Percentiles rank a stretch among this genome's conserved stretches.
Conservation (phyloP, 2,329 filamentous ascomycete species). For the Emmonsiellopsis sp. region DNA sequence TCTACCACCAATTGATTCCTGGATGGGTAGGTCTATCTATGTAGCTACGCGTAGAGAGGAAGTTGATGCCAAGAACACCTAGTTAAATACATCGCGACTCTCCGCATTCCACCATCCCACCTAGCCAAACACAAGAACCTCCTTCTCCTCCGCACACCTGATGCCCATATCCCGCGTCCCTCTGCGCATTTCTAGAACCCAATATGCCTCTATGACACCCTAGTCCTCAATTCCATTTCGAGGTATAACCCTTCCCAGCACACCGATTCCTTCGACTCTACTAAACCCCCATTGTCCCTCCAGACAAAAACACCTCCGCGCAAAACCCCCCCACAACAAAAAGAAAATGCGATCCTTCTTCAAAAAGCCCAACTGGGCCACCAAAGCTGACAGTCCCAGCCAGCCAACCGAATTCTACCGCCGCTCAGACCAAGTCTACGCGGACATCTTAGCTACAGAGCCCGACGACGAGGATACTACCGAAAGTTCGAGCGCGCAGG, state of each 20-base stretch:
- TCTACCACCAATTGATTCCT: too few relatives aligned
- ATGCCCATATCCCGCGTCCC: too few relatives aligned
- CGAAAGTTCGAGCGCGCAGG: conserved; percentile 9
- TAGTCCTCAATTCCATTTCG: background rate
- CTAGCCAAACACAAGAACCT: too few relatives aligned
- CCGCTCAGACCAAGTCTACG: conserved; percentile 39
- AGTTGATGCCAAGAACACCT: too few relatives aligned
- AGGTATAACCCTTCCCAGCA: background rate
- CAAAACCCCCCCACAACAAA: background rate
- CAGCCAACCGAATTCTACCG: conserved; percentile 39
- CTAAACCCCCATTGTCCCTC: background rate
- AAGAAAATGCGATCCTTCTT: conserved; percentile 39
- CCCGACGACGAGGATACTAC: conserved; percentile 12
- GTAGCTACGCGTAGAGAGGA: too few relatives aligned
- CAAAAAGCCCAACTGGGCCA: conserved; percentile 45
- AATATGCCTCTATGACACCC: background rate
- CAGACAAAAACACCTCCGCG: background rate
- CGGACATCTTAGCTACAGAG: conserved; percentile 36
- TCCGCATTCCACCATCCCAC: too few relatives aligned
- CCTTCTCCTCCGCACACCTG: too few relatives aligned
- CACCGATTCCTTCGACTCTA: background rate
- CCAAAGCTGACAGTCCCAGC: conserved; percentile 24
- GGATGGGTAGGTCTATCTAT: too few relatives aligned
- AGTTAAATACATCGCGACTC: too few relatives aligned
- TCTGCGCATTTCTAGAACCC: too few relatives aligned